Base-by-base conservation (phyloP, 2,329 filamentous ascomycete species). In the Pseudomassariella vexata region DNA sequence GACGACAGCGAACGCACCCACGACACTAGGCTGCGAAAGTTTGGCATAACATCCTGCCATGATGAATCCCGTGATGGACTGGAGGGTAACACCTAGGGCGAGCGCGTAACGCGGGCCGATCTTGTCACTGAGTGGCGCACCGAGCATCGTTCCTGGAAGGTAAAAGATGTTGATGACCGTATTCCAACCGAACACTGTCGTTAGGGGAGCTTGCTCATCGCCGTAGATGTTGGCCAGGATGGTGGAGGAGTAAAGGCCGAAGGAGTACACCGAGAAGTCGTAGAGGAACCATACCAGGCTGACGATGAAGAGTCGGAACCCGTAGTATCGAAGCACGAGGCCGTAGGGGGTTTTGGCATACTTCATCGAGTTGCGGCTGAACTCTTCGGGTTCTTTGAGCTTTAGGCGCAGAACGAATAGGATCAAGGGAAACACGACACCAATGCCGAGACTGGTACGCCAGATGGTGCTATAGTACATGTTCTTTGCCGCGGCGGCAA, bases 131-230 rank as follows among this genome's bases (percentile, higher is more conserved):
- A 84, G 63, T 35, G 84, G 84, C 1, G 85, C 83, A 14, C 89
- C 89, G 4, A 83, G 58, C 32, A 89, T 66, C 16, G 85, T 85
- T 2, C 89, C 89, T 0, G 87, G 88, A 29, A 94, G 72, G 57
- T 94, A 94, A 58, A 95, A 95, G 40, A 87, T 64, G 56, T 92
- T 94, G 63, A 94, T 78, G 24, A 95, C 72, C 0, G 83, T 87
- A 52, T 86, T 88, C 87, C 87, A 95, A 24, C 87, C 89, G 39
- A 95, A 89, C 9, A 79, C 64, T 40, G 82, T 83, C 50, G 85
- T 90, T 2, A 95, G 63, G 0, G 81, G 72, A 0, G 76, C 67
- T n/a, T n/a, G n/a, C 5, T 54, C 47, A 0, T 66, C 50, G 8
- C 76, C 73, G 24, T 82, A 77, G 18, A 86, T 72, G 37, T 76